Evolutionary conservation across 2,329 filamentous ascomycete species (phyloP).

Genomic region (Talaromyces sp.): DNA sequence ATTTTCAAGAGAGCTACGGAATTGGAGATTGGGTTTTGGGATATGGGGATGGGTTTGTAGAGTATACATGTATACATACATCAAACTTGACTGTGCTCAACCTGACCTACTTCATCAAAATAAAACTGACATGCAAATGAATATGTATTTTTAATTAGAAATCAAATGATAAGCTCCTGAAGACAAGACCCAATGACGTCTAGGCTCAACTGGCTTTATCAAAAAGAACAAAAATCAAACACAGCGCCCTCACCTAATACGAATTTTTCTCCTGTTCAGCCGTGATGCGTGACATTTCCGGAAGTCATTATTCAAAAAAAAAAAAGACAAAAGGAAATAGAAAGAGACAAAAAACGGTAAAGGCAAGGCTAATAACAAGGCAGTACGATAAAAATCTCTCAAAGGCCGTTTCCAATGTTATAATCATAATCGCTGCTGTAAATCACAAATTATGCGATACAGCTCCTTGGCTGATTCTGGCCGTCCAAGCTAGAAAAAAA

Average conservation of each 20-base stretch:
- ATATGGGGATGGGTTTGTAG: slow-evolving; percentile 53
- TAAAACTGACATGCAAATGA: neutral
- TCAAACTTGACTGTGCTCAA: neutral
- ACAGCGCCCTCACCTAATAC: neutral
- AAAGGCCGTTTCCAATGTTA: neutral
- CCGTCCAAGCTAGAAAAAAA: slow-evolving; percentile 31
- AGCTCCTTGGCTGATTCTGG: slow-evolving; percentile 45
- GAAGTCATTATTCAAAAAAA: neutral
- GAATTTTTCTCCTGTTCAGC: neutral
- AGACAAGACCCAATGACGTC: neutral
- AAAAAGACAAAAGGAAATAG: neutral
- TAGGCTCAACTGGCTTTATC: neutral
- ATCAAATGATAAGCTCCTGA: neutral
- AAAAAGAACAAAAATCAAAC: neutral
- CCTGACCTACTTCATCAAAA: neutral
- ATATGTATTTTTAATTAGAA: neutral
- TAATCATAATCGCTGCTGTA: slow-evolving; percentile 36
- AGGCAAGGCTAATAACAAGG: neutral
- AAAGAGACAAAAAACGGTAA: neutral
- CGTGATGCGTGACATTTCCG: neutral
- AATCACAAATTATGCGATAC: slow-evolving; percentile 39
- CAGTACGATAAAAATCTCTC: neutral
- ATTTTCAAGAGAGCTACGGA: slow-evolving; percentile 85
- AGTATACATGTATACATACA: neutral
- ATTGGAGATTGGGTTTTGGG: slow-evolving; percentile 73